Evolutionary conservation across 805 yeast genomes (phyloP), one percentile per base, ranked within the genome.

Genomic region (Sugiyamaella boreocaroliniensis): DNA sequence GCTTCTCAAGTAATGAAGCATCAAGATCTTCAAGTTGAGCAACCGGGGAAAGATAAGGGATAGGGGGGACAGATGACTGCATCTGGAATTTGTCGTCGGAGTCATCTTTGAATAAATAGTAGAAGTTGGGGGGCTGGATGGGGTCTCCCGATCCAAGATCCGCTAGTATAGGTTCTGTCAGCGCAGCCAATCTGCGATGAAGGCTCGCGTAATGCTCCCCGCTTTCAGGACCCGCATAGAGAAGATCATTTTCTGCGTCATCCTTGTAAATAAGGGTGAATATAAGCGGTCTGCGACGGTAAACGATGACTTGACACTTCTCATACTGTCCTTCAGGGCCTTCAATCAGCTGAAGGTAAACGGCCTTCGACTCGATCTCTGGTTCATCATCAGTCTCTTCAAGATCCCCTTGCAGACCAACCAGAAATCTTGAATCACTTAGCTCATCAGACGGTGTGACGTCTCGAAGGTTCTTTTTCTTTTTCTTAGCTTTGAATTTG

Each of bases 101-200:
- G 2, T 56, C 49, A 45, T 63, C 60, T 2, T 40, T 40, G 5
- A 54, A 61, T 20, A 61, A 47, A 47, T 60, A 63, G 45, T 51
- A 63, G 45, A 61, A 61, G 29, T 53, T 52, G 8, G 51, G 26
- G 15, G 51, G 26, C 48, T 15, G 43, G 40, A 16, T 45, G 14
- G 26, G 32, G 18, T 45, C 32, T 46, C 29, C 34, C 34, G 7
- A 41, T 8, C 40, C 49, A 42, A 61, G 34, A 22, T 62, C 66
- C 2, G 56, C 22, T 48, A 45, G 52, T 16, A 63, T 47, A 1
- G 66, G 64, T 43, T 62, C 66, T 3, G 57, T 48, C 34, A 62
- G 43, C 2, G 66, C 56, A 6, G 63, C 64, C 32, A 63, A 52
- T 16, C 58, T 56, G 5, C 56, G 52, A 51, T 63, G 62, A n/a